These are phyloP conservation scores for Phascolomyces articulosus DNA, from an alignment of 371 early-diverging fungal species.

Conservation along the genomic window DNA sequence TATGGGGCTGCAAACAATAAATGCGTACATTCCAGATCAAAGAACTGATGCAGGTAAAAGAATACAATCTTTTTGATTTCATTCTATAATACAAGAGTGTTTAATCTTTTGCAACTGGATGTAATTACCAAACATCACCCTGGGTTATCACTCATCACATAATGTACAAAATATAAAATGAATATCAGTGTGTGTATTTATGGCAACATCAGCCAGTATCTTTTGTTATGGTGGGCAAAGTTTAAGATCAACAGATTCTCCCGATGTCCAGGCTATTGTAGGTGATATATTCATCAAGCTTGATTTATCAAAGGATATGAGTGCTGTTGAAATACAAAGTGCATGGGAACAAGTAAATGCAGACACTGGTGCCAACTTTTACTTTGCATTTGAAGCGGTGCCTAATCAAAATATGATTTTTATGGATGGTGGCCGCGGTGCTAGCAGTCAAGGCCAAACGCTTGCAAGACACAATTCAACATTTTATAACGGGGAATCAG, in stretches of 20 bases:
- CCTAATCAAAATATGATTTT: background rate
- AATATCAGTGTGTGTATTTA: background rate
- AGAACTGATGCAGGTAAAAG: no score
- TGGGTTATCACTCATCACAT: no score
- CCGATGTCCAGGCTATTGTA: no score
- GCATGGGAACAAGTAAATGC: background rate
- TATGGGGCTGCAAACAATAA: no score
- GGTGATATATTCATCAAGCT: background rate
- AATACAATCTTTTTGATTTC: no score
- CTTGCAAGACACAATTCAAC: background rate
- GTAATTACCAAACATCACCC: no score
- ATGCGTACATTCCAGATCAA: no score
- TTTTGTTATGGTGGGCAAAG: background rate
- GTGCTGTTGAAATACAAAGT: background rate
- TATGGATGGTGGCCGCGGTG: background rate
- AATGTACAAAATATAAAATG: no score
- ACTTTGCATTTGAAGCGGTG: background rate
- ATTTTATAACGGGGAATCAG: background rate
- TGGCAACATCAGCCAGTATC: background rate
- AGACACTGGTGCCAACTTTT: background rate
- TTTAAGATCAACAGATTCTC: no score
- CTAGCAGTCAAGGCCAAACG: background rate
- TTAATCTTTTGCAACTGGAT: no score
- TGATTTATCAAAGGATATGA: background rate
- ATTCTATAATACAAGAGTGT: no score